phyloP scores from a whole-genome alignment of 148 eudicot genomes.

The Gaultheria prostrata region DNA sequence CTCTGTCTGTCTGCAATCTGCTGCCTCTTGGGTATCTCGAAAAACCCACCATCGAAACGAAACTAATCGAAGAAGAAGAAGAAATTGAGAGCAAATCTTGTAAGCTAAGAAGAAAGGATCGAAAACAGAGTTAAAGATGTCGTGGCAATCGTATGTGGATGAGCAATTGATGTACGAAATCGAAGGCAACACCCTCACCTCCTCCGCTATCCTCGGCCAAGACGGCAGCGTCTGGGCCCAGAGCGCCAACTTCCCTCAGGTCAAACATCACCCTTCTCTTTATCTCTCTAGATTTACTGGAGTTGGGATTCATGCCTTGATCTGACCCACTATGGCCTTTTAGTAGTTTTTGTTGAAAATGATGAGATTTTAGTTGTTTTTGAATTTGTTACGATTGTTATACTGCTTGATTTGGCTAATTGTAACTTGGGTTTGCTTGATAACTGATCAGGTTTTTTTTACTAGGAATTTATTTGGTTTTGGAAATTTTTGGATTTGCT shows the following conservation, averaged over 20 bases:
- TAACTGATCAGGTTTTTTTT: background rate
- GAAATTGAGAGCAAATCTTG: background rate
- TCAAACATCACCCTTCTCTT: background rate
- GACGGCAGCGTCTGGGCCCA: slow-evolving; percentile 12
- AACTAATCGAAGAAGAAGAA: background rate
- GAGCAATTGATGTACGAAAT: slow-evolving; percentile 13
- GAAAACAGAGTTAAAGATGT: background rate
- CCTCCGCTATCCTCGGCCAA: slow-evolving; percentile 5
- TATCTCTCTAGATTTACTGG: background rate
- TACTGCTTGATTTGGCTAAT: background rate
- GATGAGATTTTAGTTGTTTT: background rate
- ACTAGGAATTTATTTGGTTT: background rate
- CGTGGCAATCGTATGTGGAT: slow-evolving; percentile 13
- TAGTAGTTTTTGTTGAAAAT: too few relatives aligned
- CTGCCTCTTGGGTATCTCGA: too few relatives aligned
- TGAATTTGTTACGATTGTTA: background rate
- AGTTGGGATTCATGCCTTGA: background rate
- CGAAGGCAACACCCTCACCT: slow-evolving; percentile 8
- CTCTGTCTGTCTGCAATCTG: too few relatives aligned
- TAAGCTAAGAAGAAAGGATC: background rate
- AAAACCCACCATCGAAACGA: background rate
- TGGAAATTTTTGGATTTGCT: background rate
- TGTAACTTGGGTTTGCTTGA: background rate
- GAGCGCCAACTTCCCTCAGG: slow-evolving; percentile 10
- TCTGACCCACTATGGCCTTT: background rate